A percentile compares a stretch with the other conserved stretches of the same genome.
phyloP scores from a whole-genome alignment of 768 basidiomycete genomes.

The Trametes cingulata region DNA sequence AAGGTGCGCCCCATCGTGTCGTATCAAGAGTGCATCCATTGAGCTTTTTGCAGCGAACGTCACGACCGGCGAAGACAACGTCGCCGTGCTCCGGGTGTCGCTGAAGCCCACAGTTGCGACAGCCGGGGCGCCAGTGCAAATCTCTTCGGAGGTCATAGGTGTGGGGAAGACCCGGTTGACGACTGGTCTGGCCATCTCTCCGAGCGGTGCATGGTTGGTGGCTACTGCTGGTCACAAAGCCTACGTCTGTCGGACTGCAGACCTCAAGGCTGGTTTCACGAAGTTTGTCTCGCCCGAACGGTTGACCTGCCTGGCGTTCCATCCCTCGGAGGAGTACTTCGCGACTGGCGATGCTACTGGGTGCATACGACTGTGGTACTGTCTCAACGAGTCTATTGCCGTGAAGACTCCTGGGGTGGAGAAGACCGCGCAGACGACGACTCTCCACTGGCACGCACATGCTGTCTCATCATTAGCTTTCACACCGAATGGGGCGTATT shows the following conservation, averaged over 20 bases:
- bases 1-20: slow-evolving; percentile 25
- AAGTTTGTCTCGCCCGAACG: slow-evolving; percentile 82
- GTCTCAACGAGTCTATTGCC: slow-evolving; percentile 62
- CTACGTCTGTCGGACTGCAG: slow-evolving; percentile 66
- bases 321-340: slow-evolving; percentile 90
- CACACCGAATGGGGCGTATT: slow-evolving; percentile 86
- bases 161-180: slow-evolving; percentile 71
- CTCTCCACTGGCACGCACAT: slow-evolving; percentile 97
- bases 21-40: not conserved
- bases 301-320: slow-evolving; percentile 83
- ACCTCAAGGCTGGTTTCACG: slow-evolving; percentile 65
- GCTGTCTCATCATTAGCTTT: slow-evolving; percentile 86
- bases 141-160: slow-evolving; percentile 50
- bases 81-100: slow-evolving; percentile 63
- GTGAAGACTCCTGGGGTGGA: slow-evolving; percentile 59
- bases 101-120: slow-evolving; percentile 49
- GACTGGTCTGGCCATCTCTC: slow-evolving; percentile 68
- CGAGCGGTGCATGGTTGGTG: slow-evolving; percentile 77
- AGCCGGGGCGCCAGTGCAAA: slow-evolving; percentile 40
- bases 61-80: slow-evolving; percentile 48
- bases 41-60: slow-evolving; percentile 12
- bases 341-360: slow-evolving; percentile 92
- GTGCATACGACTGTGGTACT: slow-evolving; percentile 89
- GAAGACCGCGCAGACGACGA: slow-evolving; percentile 80
- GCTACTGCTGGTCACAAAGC: slow-evolving; percentile 73